Conservation (phyloP, 2,329 filamentous ascomycete genomes). For the Botrytis sinoallii region DNA sequence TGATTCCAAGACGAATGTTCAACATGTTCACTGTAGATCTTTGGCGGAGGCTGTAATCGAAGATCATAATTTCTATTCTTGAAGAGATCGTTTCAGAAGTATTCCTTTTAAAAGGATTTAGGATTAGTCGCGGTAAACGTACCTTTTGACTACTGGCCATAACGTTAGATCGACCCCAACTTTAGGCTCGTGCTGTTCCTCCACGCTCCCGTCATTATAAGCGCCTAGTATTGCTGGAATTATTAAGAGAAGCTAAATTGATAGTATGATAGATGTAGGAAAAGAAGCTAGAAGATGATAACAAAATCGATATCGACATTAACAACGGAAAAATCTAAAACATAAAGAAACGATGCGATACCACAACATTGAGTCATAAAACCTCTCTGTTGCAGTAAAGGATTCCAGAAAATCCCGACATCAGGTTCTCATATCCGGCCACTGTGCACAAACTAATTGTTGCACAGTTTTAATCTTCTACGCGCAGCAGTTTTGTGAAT, state of each 20-base stretch:
- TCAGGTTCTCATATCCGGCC: neutral
- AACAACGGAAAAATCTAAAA: neutral
- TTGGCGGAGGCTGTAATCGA: neutral
- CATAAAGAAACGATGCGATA: neutral
- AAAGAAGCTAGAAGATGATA: neutral
- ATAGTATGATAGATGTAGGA: neutral
- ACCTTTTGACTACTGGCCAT: neutral
- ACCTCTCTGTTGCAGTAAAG: neutral
- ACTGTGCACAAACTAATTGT: neutral
- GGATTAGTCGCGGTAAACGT: neutral
- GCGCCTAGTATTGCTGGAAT: neutral
- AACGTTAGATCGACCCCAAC: neutral
- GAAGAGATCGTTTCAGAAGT: conserved; percentile 3
- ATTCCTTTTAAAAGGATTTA: neutral
- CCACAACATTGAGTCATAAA: neutral
- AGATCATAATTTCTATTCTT: neutral
- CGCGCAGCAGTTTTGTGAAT: neutral
- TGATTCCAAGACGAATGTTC: neutral
- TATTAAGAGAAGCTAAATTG: too few species aligned
- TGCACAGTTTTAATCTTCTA: neutral
- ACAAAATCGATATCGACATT: neutral
- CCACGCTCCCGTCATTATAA: neutral
- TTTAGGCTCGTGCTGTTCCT: neutral
- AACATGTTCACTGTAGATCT: neutral
- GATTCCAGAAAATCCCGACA: neutral